phyloP scores from a whole-genome alignment of 495 filamentous ascomycete species.

The Neurospora sp. region DNA sequence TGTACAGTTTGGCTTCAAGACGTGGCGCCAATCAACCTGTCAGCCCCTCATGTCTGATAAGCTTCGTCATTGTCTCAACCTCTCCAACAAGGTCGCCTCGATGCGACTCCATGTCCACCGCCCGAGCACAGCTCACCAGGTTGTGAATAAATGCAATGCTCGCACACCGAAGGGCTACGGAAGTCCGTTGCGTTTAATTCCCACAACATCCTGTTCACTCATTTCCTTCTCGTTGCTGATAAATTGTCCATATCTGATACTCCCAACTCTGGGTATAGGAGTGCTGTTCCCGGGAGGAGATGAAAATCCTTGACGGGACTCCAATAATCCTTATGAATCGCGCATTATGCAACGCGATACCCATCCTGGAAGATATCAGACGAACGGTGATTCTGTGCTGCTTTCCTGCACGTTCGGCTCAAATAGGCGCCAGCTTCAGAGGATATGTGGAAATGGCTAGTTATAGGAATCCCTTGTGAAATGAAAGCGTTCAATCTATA shows the following conservation, averaged over 20 bases:
- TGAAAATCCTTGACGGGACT: background rate
- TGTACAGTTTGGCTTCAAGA: background rate
- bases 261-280: background rate
- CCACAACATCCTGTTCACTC: background rate
- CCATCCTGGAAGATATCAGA: background rate
- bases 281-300: background rate
- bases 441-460: background rate
- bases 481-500: background rate
- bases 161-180: too few species aligned
- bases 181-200: too few species aligned
- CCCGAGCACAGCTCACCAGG: background rate
- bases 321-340: background rate
- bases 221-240: background rate
- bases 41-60: conserved; percentile 8
- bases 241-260: background rate
- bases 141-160: too few species aligned
- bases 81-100: background rate
- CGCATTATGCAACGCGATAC: background rate
- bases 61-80: conserved; percentile 18
- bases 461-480: background rate
- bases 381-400: background rate
- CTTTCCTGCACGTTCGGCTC: background rate
- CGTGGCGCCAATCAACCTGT: conserved; percentile 11
- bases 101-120: background rate
- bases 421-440: background rate